Conservation (phyloP, 176 grass and related monocot species). For the Alloteropsis semialata region DNA sequence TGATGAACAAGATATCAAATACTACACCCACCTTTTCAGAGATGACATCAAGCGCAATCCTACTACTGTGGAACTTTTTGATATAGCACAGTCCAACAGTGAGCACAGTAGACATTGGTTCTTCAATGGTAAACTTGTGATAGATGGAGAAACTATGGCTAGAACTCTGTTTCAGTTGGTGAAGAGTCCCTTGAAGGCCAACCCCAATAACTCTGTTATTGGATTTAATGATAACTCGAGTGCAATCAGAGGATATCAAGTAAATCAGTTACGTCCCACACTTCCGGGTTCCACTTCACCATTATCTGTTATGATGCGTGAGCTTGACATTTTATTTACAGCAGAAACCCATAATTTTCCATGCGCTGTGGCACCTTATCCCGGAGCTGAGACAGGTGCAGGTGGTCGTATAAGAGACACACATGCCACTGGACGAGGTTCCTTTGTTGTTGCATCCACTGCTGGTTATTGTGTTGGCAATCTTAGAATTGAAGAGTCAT, state of each 20-base stretch:
- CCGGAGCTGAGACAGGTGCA: slow-evolving; percentile 74
- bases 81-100: slow-evolving; percentile 78
- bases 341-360: slow-evolving; percentile 96
- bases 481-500: slow-evolving; percentile 59
- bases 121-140: slow-evolving; percentile 73
- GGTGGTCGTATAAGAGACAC: slow-evolving; percentile 82
- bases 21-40: slow-evolving; percentile 72
- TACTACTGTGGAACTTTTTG: slow-evolving; percentile 82
- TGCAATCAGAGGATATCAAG: slow-evolving; percentile 68
- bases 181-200: slow-evolving; percentile 71
- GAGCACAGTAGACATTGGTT: slow-evolving; percentile 89
- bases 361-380: slow-evolving; percentile 82
- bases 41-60: slow-evolving; percentile 80
- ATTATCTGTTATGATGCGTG: slow-evolving; percentile 30
- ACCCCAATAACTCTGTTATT: slow-evolving; percentile 77
- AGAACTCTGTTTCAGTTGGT: slow-evolving; percentile 78
- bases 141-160: slow-evolving; percentile 66
- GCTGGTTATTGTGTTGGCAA: slow-evolving; percentile 84
- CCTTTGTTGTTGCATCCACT: slow-evolving; percentile 76
- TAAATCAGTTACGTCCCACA: slow-evolving; percentile 54
- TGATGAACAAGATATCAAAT: slow-evolving; percentile 84
- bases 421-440: slow-evolving; percentile 76
- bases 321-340: slow-evolving; percentile 81
- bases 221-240: slow-evolving; percentile 89
- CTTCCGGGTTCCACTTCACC: slow-evolving; percentile 48